phyloP scores from a whole-genome alignment of 257 asterid genomes.

The Dorcoceras hygrometricum region DNA sequence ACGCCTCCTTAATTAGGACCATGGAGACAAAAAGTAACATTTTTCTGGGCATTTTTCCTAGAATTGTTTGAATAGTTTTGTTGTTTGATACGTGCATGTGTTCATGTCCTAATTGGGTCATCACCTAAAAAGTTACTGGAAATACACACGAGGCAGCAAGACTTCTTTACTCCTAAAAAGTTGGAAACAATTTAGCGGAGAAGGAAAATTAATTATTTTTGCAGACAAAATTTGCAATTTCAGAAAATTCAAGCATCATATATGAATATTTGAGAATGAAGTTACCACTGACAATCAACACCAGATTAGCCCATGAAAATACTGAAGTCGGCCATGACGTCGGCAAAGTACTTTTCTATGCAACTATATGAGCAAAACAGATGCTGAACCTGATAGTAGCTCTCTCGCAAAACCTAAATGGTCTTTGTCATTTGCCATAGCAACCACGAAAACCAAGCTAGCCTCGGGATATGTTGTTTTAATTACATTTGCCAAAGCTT shows the following conservation, averaged over 20 bases:
- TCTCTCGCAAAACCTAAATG: conserved; percentile 77
- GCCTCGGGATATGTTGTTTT: conserved; percentile 53
- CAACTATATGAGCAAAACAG: conserved; percentile 7
- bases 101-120: too few species aligned
- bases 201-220: not conserved
- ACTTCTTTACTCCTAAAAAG: not conserved
- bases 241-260: not conserved
- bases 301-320: not conserved
- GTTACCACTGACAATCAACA: not conserved
- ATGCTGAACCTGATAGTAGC: conserved; percentile 63
- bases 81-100: too few species aligned
- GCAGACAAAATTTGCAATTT: not conserved
- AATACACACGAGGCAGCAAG: not conserved
- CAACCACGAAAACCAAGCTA: conserved; percentile 68
- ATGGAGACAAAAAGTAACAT: not conserved
- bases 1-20: not conserved
- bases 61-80: too few species aligned
- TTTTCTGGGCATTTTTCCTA: too few species aligned
- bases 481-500: conserved; percentile 62
- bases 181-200: not conserved
- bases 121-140: too few species aligned
- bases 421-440: conserved; percentile 96
- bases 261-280: not conserved
- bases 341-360: not conserved
- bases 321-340: not conserved